These are phyloP conservation scores for Emmonsia crescens DNA, from an alignment of 2,329 filamentous ascomycete species.

Conservation along the genomic window DNA sequence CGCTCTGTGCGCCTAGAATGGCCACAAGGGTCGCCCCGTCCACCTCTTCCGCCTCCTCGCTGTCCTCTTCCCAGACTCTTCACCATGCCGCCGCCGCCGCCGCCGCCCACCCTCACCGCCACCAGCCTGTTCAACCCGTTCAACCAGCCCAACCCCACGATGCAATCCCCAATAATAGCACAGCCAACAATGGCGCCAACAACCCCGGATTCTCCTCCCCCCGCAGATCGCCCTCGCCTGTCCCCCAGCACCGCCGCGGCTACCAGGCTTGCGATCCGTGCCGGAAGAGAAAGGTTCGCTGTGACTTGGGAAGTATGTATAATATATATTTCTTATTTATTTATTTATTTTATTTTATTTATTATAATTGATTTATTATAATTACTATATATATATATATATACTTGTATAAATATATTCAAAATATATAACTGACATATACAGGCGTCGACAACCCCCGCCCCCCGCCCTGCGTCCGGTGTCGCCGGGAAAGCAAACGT, in stretches of 20 bases:
- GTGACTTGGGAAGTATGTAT: conserved; percentile 36
- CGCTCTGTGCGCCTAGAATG: not conserved
- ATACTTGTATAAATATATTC: too few relatives aligned
- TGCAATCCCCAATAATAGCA: not conserved
- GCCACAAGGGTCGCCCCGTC: not conserved
- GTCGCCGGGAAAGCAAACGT: conserved; percentile 87
- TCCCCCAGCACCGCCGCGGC: conserved; percentile 34
- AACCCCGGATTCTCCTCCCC: conserved; percentile 20
- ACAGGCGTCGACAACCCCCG: conserved; percentile 75
- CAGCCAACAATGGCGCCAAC: conserved; percentile 5
- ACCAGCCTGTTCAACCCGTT: not conserved
- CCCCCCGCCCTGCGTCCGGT: conserved; percentile 87
- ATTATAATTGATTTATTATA: not conserved
- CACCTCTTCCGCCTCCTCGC: not conserved
- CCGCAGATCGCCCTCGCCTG: conserved; percentile 24
- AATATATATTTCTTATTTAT: not conserved
- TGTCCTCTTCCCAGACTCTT: not conserved
- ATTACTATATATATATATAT: not conserved
- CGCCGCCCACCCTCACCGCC: not conserved
- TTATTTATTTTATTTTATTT: conserved; percentile 3
- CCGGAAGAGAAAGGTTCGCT: conserved; percentile 40
- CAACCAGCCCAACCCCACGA: not conserved
- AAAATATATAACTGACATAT: too few relatives aligned
- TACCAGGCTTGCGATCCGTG: conserved; percentile 41
- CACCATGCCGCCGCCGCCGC: not conserved